Evolutionary conservation across 1,139 yeast genomes (phyloP).

Genomic region (Candida sp.): DNA sequence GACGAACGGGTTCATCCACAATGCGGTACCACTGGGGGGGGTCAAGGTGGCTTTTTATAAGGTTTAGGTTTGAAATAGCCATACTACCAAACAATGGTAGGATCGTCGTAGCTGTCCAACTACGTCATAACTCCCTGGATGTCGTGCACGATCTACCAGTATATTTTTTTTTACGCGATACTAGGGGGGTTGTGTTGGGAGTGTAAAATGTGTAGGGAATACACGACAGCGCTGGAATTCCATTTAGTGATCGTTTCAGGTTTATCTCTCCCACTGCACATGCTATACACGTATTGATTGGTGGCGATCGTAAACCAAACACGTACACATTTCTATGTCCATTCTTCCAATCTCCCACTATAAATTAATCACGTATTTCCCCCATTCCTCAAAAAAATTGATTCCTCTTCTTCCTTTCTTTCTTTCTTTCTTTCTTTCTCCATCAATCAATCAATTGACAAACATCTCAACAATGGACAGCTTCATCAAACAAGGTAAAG

Average conservation of each 20-base stretch:
- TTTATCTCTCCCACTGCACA: neutral
- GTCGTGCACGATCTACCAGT: too few species aligned
- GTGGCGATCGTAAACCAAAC: neutral
- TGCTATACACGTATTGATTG: neutral
- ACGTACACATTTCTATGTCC: neutral
- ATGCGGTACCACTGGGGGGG: too few species aligned
- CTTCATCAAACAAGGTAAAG: conserved; percentile 18
- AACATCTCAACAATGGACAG: conserved; percentile 14
- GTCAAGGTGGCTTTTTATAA: too few species aligned
- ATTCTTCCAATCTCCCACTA: neutral
- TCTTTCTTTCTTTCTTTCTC: neutral
- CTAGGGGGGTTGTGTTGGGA: too few species aligned
- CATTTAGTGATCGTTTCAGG: conserved; percentile 3
- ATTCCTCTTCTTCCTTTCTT: too few species aligned
- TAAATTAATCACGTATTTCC: conserved; percentile 3
- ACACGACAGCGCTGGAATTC: neutral
- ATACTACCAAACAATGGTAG: too few species aligned
- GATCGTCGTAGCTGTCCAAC: too few species aligned
- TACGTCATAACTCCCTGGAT: too few species aligned
- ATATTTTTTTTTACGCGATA: too few species aligned
- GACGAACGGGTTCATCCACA: too few species aligned
- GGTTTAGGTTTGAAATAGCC: too few species aligned
- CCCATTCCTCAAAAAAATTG: neutral
- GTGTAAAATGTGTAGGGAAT: neutral
- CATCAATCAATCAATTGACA: neutral